Conservation (phyloP, 352 stramenopile species). For the Pilasporangium apinafurcum region DNA sequence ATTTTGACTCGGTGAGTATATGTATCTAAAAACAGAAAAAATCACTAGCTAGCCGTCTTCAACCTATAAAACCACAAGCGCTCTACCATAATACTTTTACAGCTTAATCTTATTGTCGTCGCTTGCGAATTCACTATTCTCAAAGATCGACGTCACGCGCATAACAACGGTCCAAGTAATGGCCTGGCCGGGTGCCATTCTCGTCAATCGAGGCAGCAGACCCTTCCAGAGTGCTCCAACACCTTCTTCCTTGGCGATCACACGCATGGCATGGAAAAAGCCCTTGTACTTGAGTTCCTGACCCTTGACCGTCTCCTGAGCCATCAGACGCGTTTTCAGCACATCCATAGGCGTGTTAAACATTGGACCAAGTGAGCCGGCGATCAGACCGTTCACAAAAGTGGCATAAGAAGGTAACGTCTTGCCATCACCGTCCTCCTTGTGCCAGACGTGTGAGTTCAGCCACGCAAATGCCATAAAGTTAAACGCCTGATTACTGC, state of each 20-base stretch:
- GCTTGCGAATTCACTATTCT: conserved; percentile 56
- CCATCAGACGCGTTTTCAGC: conserved; percentile 93
- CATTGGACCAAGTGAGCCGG: conserved; percentile 79
- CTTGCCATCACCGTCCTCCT: conserved; percentile 86
- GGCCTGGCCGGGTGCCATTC: conserved; percentile 95
- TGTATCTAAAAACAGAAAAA: not conserved
- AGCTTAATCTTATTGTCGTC: conserved; percentile 64
- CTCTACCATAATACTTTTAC: too few species aligned
- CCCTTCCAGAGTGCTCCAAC: conserved; percentile 95
- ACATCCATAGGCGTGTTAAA: conserved; percentile 91
- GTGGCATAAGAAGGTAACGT: conserved; percentile 91
- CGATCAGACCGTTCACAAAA: conserved; percentile 92
- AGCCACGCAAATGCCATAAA: conserved; percentile 93
- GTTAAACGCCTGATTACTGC: conserved; percentile 98
- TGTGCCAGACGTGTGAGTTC: conserved; percentile 91
- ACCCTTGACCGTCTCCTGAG: conserved; percentile 83
- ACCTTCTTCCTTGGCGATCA: conserved; percentile 95
- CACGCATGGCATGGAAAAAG: conserved; percentile 87
- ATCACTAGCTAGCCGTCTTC: not conserved
- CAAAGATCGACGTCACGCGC: conserved; percentile 83
- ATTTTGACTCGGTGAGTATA: too few species aligned
- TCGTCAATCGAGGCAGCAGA: conserved; percentile 91
- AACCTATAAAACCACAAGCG: too few species aligned
- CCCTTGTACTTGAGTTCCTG: conserved; percentile 95
- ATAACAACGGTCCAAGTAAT: conserved; percentile 95